Conservation (phyloP, 345 rosid species). For the Gossypium thurberi region DNA sequence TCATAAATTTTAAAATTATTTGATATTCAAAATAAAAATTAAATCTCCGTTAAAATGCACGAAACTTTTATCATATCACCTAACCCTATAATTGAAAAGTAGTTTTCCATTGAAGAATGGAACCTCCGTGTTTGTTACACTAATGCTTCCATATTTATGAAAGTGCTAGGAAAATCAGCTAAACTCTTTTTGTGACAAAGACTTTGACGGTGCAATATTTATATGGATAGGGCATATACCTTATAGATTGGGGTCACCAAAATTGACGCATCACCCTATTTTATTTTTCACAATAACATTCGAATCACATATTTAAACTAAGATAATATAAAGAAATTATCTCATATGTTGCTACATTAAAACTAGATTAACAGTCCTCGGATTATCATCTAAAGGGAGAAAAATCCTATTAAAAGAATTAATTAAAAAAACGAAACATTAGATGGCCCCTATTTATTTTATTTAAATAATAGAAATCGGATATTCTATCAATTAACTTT, state of each 20-base stretch:
- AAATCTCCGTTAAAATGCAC: no score
- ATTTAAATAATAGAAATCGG: no score
- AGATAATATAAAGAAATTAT: neutral
- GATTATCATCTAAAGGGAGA: no score
- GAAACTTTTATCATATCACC: no score
- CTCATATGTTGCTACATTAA: neutral
- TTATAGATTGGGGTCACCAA: neutral
- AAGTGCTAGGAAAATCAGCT: slow-evolving; percentile 1
- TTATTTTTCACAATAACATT: neutral
- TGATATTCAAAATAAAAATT: no score
- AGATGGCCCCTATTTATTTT: neutral
- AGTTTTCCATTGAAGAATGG: neutral
- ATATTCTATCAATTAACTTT: no score
- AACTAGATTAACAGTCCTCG: no score
- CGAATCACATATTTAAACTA: neutral
- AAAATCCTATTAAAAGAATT: neutral
- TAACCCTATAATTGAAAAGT: neutral
- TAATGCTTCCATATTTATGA: neutral
- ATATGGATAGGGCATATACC: neutral
- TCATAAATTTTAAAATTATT: no score
- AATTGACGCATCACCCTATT: neutral
- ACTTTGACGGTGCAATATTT: neutral
- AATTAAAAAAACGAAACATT: neutral
- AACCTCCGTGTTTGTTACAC: slow-evolving; percentile 6
- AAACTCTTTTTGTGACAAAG: neutral